Base-by-base conservation (phyloP, 2,329 filamentous ascomycete species). In the Monosporascus sp. region DNA sequence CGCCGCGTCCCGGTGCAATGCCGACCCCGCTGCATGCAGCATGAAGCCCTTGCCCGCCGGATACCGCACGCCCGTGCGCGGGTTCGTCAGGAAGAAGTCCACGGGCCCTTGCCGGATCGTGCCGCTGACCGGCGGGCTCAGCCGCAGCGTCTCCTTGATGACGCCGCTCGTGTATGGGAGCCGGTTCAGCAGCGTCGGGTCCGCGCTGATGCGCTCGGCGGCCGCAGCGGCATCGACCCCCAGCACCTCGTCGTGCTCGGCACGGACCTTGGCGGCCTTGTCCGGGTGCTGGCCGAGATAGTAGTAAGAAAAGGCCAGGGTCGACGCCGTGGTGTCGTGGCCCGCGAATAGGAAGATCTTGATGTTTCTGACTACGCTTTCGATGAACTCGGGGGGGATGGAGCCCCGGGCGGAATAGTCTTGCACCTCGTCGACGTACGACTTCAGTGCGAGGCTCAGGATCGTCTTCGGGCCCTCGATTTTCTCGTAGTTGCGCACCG, bases 121-220 rank as follows among this genome's bases (percentile, higher is more conserved):
- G 20, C 71, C 72, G 11, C 55, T 35, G 67, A 63, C 77, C 2
- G 79, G 74, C 0, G 79, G 77, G 58, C 75, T 79, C 37, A 83
- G 60, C 5, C 80, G 72, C 3, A 84, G 68, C 1, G 73, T 72
- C 64, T 84, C 81, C 54, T 78, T 78, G 55, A 81, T 72, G 7
- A 80, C 72, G 26, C 78, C 79, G 5, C 66, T 67, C 3, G 78
- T 80, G 61, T 80, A 82, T 0, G 73, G 70, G 24, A 84, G 69
- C 43, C 73, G 68, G 63, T 78, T 80, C 49, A 84, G 68, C 3
- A 77, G 68, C 26, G 71, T 63, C 1, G 77, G 73, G 26, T 78
- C 67, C 2, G 69, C 57, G 37, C 68, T 63, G 20, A 84, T 68
- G 27, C 70, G 63, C 2, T 64, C 59, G 31, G 70, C 72, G 0